Evolutionary conservation across 2,329 filamentous ascomycete species (phyloP).

Genomic region (Diplodia scrobiculata): DNA sequence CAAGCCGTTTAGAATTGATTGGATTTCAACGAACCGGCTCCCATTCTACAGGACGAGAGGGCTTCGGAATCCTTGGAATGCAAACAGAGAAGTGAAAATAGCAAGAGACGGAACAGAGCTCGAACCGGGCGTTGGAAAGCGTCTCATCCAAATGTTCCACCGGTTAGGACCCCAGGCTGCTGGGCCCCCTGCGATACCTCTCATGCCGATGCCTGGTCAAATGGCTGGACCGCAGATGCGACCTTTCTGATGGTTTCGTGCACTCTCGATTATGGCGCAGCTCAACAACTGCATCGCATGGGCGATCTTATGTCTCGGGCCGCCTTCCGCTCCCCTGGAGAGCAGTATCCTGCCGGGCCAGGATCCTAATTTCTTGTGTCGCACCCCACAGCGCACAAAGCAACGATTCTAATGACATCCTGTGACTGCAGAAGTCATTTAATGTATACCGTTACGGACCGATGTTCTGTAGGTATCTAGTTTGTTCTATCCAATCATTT

Average conservation of each 20-base stretch:
- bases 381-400: conserved; percentile 19
- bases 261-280: background rate
- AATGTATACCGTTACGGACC: conserved; percentile 15
- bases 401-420: conserved; percentile 19
- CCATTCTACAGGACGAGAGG: conserved; percentile 89
- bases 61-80: conserved; percentile 90
- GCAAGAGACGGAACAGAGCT: conserved; percentile 92
- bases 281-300: conserved; percentile 4
- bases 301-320: background rate
- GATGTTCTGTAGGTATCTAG: conserved; percentile 26
- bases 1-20: conserved; percentile 87
- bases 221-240: conserved; percentile 22
- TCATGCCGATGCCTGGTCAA: conserved; percentile 24
- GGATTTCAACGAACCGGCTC: conserved; percentile 79
- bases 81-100: conserved; percentile 93
- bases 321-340: background rate
- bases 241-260: conserved; percentile 13
- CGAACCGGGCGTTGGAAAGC: conserved; percentile 76
- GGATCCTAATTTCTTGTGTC: conserved; percentile 13
- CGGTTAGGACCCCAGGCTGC: conserved; percentile 39
- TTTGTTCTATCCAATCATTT: conserved; percentile 24
- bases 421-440: conserved; percentile 18
- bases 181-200: conserved; percentile 14
- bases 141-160: conserved; percentile 78
- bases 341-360: conserved; percentile 11